A percentile compares a stretch with the other conserved stretches of the same genome.
phyloP scores from a whole-genome alignment of 768 basidiomycete genomes.

The Phylloporus rhodoxanthus region DNA sequence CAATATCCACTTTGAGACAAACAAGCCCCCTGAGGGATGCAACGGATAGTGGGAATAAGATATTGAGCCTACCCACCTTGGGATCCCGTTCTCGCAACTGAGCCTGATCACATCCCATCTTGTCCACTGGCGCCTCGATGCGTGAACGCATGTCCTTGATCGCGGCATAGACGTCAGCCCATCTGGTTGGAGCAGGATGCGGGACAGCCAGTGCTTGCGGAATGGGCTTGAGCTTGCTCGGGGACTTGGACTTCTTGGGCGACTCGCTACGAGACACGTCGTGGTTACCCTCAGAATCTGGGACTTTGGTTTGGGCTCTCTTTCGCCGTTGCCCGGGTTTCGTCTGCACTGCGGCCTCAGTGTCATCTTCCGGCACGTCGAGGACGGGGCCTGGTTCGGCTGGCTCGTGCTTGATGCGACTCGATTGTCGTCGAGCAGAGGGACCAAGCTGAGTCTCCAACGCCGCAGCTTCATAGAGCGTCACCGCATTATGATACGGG shows the following conservation, averaged over 20 bases:
- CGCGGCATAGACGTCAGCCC: constrained; percentile 63
- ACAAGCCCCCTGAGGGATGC: too few relatives aligned
- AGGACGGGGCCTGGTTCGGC: not conserved
- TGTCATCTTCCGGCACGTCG: not conserved
- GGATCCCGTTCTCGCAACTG: constrained; percentile 59
- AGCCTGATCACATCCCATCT: constrained; percentile 80
- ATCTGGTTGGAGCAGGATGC: constrained; percentile 60
- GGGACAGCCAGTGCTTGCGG: constrained; percentile 49
- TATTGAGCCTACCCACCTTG: constrained; percentile 41
- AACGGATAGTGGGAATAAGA: not conserved
- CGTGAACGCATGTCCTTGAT: constrained; percentile 73
- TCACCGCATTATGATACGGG: constrained; percentile 40
- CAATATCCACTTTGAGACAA: not conserved
- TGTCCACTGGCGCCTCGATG: constrained; percentile 83
- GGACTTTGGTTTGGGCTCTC: not conserved
- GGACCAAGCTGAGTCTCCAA: constrained; percentile 6
- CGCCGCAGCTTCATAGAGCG: constrained; percentile 30
- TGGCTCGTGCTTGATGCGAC: constrained; percentile 29
- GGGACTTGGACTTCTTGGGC: constrained; percentile 33
- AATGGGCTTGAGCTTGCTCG: constrained; percentile 54
- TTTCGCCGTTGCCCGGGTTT: not conserved
- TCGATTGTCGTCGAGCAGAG: constrained; percentile 16
- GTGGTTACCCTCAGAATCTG: not conserved
- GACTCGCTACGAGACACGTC: not conserved
- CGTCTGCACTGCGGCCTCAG: not conserved